A percentile compares a stretch with the other conserved stretches of the same genome.
These are phyloP conservation scores for Danielozyma ontarioensis DNA, from an alignment of 805 yeast species.

Conservation along the genomic window DNA sequence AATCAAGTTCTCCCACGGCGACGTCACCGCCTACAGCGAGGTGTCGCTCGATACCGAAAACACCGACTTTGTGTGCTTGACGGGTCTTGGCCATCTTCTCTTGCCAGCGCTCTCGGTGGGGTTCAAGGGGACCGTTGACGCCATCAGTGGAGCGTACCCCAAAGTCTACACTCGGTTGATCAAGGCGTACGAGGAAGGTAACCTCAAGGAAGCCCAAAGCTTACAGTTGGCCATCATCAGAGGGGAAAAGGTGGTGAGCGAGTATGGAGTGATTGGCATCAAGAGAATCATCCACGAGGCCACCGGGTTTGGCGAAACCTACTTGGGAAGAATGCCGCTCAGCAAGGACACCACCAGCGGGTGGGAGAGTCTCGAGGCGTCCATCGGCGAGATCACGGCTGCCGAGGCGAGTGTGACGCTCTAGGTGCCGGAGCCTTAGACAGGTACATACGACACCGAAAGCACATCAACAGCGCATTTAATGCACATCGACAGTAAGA, in stretches of 20 bases:
- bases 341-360: slow-evolving; percentile 28
- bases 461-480: too few species aligned
- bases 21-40: slow-evolving; percentile 42
- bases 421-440: too few species aligned
- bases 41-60: slow-evolving; percentile 35
- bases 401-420: too few species aligned
- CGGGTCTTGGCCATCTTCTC: slow-evolving; percentile 50
- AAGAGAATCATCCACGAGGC: slow-evolving; percentile 36
- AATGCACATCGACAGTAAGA: too few species aligned
- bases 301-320: slow-evolving; percentile 40
- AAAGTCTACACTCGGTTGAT: slow-evolving; percentile 40
- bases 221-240: slow-evolving; percentile 40
- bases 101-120: slow-evolving; percentile 45
- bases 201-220: slow-evolving; percentile 34
- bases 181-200: slow-evolving; percentile 34
- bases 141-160: slow-evolving; percentile 49
- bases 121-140: slow-evolving; percentile 49
- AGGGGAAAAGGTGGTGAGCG: slow-evolving; percentile 42
- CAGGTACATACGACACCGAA: too few species aligned
- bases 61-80: slow-evolving; percentile 38
- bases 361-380: slow-evolving; percentile 23
- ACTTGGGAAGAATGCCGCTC: slow-evolving; percentile 44
- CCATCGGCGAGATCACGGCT: slow-evolving; percentile 10
- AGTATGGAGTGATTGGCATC: slow-evolving; percentile 43
- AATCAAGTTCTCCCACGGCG: slow-evolving; percentile 47